These are phyloP conservation scores for Stephania cephalantha DNA, from an alignment of 164 flowering plant species.

Conservation along the genomic window DNA sequence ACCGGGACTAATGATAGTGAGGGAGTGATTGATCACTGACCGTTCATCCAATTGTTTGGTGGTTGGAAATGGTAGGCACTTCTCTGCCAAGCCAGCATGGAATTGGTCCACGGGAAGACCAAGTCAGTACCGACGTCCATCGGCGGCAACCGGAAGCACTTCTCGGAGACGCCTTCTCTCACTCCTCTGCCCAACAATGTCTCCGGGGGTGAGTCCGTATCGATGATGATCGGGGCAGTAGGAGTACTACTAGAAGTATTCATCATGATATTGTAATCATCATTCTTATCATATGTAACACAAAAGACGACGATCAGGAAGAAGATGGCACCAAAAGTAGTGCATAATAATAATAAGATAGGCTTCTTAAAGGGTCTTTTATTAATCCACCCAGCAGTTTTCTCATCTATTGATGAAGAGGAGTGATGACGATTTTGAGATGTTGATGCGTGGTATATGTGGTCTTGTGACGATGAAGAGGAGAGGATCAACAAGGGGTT, in stretches of 20 bases:
- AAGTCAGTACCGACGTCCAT: not conserved
- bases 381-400: conserved; percentile 10
- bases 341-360: not conserved
- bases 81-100: conserved; percentile 54
- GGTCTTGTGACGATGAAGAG: conserved; percentile 10
- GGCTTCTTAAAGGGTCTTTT: conserved; percentile 5
- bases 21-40: conserved; percentile 23
- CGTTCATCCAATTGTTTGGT: conserved; percentile 84
- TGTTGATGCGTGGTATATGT: not conserved
- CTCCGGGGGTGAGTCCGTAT: not conserved
- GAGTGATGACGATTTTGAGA: conserved; percentile 16
- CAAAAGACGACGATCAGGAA: conserved; percentile 14
- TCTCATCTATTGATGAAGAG: conserved; percentile 7
- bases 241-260: not conserved
- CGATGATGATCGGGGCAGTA: not conserved
- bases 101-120: conserved; percentile 44
- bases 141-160: conserved; percentile 19
- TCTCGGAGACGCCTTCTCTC: conserved; percentile 59
- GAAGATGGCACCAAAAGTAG: conserved; percentile 15
- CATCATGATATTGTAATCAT: not conserved
- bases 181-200: conserved; percentile 30
- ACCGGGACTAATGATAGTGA: too few species aligned
- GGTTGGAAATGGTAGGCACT: conserved; percentile 76
- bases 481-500: not conserved
- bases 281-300: not conserved